phyloP scores from a whole-genome alignment of 163 green algal genomes.

The Scenedesmus sp. region DNA sequence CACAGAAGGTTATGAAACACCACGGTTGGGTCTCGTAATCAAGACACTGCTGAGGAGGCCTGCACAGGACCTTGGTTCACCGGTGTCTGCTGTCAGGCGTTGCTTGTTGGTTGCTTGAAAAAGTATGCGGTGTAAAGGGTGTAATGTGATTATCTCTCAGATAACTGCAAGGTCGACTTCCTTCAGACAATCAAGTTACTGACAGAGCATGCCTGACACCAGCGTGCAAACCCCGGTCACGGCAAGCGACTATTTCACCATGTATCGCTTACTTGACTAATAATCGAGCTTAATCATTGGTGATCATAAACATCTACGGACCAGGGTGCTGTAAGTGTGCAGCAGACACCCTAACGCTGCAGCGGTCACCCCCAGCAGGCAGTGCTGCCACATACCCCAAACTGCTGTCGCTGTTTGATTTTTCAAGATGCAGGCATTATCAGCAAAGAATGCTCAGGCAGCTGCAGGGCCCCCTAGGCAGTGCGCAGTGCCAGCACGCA shows the following conservation, averaged over 20 bases:
- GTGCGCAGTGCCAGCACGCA: slow-evolving; percentile 14
- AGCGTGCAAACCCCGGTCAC: neutral
- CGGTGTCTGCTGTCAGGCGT: too few species aligned
- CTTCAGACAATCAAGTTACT: neutral
- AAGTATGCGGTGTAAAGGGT: too few species aligned
- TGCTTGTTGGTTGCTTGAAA: too few species aligned
- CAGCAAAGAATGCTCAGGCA: neutral
- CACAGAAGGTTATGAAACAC: too few species aligned
- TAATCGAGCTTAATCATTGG: neutral
- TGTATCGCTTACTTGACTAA: neutral
- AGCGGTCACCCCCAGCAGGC: neutral
- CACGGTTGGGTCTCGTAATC: too few species aligned
- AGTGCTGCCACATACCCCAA: neutral
- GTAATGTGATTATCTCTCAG: too few species aligned
- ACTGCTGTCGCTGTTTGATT: neutral
- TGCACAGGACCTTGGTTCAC: too few species aligned
- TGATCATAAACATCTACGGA: too few species aligned
- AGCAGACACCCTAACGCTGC: neutral
- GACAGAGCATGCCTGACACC: neutral
- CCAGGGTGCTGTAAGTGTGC: neutral
- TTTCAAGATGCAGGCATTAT: neutral
- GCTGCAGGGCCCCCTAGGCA: neutral
- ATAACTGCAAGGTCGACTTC: neutral
- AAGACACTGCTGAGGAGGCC: too few species aligned
- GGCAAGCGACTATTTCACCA: neutral